A percentile compares a stretch with the other conserved stretches of the same genome.
Evolutionary conservation across 805 yeast genomes (phyloP).

Genomic region (Candida khao-thaluensis): DNA sequence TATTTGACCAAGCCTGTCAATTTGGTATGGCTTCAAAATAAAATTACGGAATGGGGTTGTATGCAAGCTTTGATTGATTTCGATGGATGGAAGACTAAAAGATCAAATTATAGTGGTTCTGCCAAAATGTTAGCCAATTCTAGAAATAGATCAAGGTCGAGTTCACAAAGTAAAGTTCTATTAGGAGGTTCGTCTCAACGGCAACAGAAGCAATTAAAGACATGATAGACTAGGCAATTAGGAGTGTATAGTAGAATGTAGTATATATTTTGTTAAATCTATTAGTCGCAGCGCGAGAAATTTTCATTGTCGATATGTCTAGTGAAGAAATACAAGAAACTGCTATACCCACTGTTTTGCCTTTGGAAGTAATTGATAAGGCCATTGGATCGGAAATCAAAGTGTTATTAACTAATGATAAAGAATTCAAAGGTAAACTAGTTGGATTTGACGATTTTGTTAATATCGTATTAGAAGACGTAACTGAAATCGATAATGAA

Average conservation of each 20-base stretch:
- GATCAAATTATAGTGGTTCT: constrained; percentile 11
- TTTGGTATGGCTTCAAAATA: constrained; percentile 88
- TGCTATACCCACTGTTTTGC: constrained; percentile 42
- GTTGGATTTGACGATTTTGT: constrained; percentile 96
- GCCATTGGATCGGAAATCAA: constrained; percentile 78
- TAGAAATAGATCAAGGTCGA: constrained; percentile 14
- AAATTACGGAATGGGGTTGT: constrained; percentile 97
- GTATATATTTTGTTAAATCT: not conserved
- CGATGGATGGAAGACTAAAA: constrained; percentile 73
- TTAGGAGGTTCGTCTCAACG: constrained; percentile 9
- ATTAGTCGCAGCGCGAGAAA: constrained; percentile 1
- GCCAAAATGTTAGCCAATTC: constrained; percentile 10
- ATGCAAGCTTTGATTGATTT: constrained; percentile 97
- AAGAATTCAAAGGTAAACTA: constrained; percentile 85
- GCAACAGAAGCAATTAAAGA: constrained; percentile 9
- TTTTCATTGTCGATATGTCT: constrained; percentile 6
- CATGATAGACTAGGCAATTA: too few relatives aligned
- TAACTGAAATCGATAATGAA: constrained; percentile 54
- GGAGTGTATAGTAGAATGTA: constrained; percentile 2
- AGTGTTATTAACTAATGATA: constrained; percentile 60
- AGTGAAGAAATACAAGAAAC: constrained; percentile 9
- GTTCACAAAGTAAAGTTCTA: constrained; percentile 7
- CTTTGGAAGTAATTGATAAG: constrained; percentile 84
- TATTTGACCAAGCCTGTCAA: constrained; percentile 95
- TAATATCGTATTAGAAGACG: constrained; percentile 84